A percentile compares a stretch with the other conserved stretches of the same genome.
phyloP scores from a whole-genome alignment of 148 eudicot genomes.

The Suaeda aralocaspica region DNA sequence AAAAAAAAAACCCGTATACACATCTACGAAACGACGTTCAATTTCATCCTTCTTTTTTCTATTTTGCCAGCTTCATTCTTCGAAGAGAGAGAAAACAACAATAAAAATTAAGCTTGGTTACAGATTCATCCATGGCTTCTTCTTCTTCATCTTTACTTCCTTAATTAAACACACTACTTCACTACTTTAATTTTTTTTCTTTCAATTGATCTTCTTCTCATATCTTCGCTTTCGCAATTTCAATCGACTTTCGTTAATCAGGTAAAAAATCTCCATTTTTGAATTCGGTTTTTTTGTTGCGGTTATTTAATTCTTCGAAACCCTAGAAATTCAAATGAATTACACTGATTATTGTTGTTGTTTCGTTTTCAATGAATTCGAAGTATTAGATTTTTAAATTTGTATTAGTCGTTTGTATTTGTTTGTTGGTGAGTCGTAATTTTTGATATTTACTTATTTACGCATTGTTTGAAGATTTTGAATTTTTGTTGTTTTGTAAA shows the following conservation, averaged over 20 bases:
- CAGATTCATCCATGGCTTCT: neutral
- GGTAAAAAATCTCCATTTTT: neutral
- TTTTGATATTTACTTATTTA: neutral
- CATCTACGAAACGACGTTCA: too few relatives aligned
- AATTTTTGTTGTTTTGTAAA: conserved; percentile 12
- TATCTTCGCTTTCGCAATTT: neutral
- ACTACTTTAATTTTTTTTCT: too few relatives aligned
- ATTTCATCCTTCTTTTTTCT: too few relatives aligned
- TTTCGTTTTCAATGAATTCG: too few relatives aligned
- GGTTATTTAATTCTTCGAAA: neutral
- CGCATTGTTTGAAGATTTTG: conserved; percentile 17
- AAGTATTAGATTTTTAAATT: too few relatives aligned
- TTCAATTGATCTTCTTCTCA: conserved; percentile 1
- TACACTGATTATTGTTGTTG: neutral
- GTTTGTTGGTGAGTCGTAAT: conserved; percentile 4
- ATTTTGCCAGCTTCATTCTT: neutral
- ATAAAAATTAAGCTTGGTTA: too few relatives aligned
- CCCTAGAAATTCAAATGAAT: conserved; percentile 12
- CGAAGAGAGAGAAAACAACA: neutral
- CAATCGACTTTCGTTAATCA: neutral
- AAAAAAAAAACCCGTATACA: too few relatives aligned
- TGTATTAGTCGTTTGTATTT: too few relatives aligned
- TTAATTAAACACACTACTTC: too few relatives aligned
- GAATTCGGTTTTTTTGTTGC: neutral
- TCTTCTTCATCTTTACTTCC: conserved; percentile 4